Conservation (phyloP, 2,329 filamentous ascomycete genomes). For the Fusarium agapanthi region DNA sequence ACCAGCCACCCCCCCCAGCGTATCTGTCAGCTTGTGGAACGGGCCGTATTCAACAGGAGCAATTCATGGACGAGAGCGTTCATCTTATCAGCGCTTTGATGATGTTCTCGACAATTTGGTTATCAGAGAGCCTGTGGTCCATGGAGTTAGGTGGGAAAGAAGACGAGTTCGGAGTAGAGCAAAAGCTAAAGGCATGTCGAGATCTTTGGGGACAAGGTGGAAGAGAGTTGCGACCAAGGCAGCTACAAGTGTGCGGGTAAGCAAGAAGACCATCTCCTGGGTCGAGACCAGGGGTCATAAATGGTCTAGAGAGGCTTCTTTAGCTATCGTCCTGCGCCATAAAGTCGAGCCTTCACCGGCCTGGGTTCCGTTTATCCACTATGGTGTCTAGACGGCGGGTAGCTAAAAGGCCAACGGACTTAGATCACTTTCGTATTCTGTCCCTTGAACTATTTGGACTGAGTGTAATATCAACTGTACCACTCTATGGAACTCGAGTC, state of each 20-base stretch:
- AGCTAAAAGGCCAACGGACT: rapidly evolving
- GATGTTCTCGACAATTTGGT: rapidly evolving
- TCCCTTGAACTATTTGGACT: rapidly evolving
- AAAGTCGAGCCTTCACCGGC: neutral
- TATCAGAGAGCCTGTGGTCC: neutral
- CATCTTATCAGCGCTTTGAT: neutral
- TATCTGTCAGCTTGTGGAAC: neutral
- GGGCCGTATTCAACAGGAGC: neutral
- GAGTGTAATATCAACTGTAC: neutral
- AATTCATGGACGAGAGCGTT: neutral
- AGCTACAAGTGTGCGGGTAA: rapidly evolving
- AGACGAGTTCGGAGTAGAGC: neutral
- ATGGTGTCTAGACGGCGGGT: neutral
- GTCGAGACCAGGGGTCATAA: neutral
- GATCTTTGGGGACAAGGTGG: neutral
- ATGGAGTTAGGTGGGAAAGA: neutral
- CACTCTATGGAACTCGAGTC: conserved; percentile 37
- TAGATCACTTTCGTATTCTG: rapidly evolving
- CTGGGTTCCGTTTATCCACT: neutral
- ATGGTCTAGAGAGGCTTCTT: neutral
- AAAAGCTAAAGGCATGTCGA: neutral
- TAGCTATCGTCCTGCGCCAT: neutral
- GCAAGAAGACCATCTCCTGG: rapidly evolving
- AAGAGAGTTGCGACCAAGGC: neutral
- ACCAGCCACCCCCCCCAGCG: neutral